These are phyloP conservation scores for Colletotrichum theobromicola DNA, from an alignment of 2,329 filamentous ascomycete genomes.

Conservation along the genomic window DNA sequence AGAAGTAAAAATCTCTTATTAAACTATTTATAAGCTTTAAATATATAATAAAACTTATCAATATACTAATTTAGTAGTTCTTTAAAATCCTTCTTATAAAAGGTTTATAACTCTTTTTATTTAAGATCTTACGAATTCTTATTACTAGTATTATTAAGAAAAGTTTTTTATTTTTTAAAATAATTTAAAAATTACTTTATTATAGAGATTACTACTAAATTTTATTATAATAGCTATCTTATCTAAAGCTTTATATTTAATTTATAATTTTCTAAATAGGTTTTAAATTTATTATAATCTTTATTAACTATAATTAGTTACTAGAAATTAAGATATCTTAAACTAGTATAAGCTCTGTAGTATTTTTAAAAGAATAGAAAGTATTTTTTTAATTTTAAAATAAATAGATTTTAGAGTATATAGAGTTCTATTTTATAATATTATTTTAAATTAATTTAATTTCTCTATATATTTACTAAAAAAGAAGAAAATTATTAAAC, in stretches of 20 bases:
- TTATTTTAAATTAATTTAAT: background rate
- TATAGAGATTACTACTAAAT: background rate
- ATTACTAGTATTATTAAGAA: background rate
- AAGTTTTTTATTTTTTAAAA: background rate
- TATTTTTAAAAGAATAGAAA: background rate
- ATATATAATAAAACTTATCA: too few relatives aligned
- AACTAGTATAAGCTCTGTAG: background rate
- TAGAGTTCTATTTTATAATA: background rate
- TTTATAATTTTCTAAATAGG: background rate
- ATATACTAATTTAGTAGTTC: too few relatives aligned
- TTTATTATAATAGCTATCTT: background rate
- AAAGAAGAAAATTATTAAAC: background rate
- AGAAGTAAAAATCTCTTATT: too few relatives aligned
- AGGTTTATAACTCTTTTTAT: too few relatives aligned
- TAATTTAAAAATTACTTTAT: background rate
- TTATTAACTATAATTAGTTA: background rate
- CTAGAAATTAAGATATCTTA: background rate
- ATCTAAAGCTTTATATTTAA: background rate
- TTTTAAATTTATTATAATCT: too few relatives aligned
- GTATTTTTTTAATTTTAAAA: background rate
- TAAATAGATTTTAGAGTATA: background rate
- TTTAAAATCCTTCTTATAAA: too few relatives aligned
- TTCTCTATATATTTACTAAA: background rate
- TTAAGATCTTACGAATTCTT: too few relatives aligned
- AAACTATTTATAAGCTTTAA: too few relatives aligned